Evolutionary conservation across 192 early-diverging fungal species (phyloP), one percentile per base, ranked within the genome.

Genomic region (Umbelopsis sp.): DNA sequence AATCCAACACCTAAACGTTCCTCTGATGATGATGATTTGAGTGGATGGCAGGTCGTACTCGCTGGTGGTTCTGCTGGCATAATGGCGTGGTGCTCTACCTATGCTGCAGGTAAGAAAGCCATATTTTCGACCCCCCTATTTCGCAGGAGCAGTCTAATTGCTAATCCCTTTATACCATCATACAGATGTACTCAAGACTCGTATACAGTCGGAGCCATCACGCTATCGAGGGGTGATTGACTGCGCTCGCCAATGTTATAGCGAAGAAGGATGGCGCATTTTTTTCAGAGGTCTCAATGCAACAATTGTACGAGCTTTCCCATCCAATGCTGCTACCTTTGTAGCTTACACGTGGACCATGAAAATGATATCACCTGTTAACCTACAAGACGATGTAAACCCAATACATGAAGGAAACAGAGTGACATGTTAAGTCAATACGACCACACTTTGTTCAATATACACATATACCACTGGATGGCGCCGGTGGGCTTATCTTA

Each of bases 131-230:
- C 25, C 24, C 26, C 49, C 24, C 34, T 53, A 3, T 68, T 44
- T 47, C n/a, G 45, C 12, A 62, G 24, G 31, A 36, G 14, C 16
- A 31, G 14, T 36, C 7, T 34, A 34, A 6, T 17, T 34, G 29
- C 7, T 29, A 17, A 29, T 34, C 16, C 32, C 2, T 29, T 25
- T 32, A 65, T 45, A 21, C 38, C 69, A 34, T 21, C 34, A 14
- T 71, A n/a, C 54, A 86, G 86, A 88, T 74, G 83, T 88, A 17
- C 74, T 88, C 45, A 88, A 88, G 59, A 88, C 86, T n/a, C 76
- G 86, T 16, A 86, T 88, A 25, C 86, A 88, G 53, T 71, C 82
- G 17, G 80, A 85, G 51, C 83, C 81, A 25, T 50, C 80, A n/a
- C 78, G 83, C 51, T 85, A 82, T 67, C 74, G 71, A 44, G 78